phyloP scores from a whole-genome alignment of 2,329 filamentous ascomycete genomes.

The Venturia pyrina region DNA sequence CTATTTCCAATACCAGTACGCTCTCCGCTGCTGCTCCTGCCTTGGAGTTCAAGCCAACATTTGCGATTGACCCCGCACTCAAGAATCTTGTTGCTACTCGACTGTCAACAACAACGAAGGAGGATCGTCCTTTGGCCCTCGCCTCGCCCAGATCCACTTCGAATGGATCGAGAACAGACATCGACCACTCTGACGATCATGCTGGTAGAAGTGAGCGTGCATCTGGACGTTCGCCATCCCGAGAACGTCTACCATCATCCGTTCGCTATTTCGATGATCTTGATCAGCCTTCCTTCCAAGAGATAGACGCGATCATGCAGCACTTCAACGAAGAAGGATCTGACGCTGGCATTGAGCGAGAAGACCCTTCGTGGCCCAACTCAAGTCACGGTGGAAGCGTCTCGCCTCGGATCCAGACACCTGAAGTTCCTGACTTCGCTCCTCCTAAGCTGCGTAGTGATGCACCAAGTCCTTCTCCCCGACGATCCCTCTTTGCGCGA shows the following conservation, averaged over 20 bases:
- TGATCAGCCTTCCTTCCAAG: conserved; percentile 54
- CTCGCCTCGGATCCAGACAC: conserved; percentile 15
- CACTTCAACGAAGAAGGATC: conserved; percentile 67
- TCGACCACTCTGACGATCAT: not conserved
- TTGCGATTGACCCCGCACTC: conserved; percentile 29
- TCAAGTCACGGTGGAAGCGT: conserved; percentile 14
- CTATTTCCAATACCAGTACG: conserved; percentile 29
- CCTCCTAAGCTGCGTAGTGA: conserved; percentile 46
- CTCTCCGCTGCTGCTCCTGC: conserved; percentile 63
- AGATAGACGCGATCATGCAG: conserved; percentile 88
- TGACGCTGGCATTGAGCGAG: conserved; percentile 62
- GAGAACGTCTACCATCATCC: conserved; percentile 7
- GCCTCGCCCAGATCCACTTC: conserved; percentile 7
- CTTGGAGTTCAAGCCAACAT: conserved; percentile 43
- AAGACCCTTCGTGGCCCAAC: conserved; percentile 33
- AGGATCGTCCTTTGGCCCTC: not conserved
- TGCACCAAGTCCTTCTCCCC: conserved; percentile 63
- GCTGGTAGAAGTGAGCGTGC: not conserved
- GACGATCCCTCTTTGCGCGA: conserved; percentile 35
- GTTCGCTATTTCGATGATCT: conserved; percentile 13
- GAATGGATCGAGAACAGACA: not conserved
- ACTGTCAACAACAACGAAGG: conserved; percentile 15
- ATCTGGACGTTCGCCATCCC: not conserved
- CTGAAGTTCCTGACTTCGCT: conserved; percentile 16
- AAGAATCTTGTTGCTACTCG: conserved; percentile 21